Evolutionary conservation across 495 filamentous ascomycete species (phyloP), one percentile per base, ranked within the genome.

Genomic region (Penicillium pancosmium): DNA sequence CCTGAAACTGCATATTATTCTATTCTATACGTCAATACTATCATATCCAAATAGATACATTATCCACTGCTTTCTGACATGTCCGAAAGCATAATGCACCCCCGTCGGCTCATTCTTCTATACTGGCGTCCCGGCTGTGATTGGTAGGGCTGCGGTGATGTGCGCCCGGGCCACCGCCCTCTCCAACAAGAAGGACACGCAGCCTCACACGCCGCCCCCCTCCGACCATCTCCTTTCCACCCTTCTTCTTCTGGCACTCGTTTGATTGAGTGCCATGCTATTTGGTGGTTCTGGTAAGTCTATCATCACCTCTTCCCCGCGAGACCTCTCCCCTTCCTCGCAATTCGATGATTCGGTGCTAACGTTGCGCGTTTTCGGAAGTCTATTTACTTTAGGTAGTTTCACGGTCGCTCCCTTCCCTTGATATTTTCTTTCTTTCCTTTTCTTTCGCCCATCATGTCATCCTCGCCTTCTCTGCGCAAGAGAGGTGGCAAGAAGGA

Each of bases 401-500:
- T 67, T 71, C 69, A 63, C 68, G 59, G 71, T 72, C 68, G 57
- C 68, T 72, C 69, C 61, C 70, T 73, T 50, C 21, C 34, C 57
- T 52, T 43, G 8, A 12, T 23, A 12, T 58, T 56, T 40, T 34
- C 44, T 57, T 49, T 43, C 23, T 52, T 60, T 58, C 53, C 63
- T 61, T 44, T 31, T 59, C 59, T 56, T 44, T 44, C 41, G 15
- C 36, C 15, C 60, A 75, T 41, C 57, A 76, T 77, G 76, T 72
- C 73, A 21, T 64, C 78, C 67, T 68, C 75, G 46, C 59, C 80
- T 58, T 73, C 75, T 71, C 74, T 83, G 54, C 78, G 80, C 31
- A 82, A 82, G 71, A 80, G 80, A 68, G 78, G 72, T 54, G 78
- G 77, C 54, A 78, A 78, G 60, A 80, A 76, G 67, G 75, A 79